These are phyloP conservation scores for Saturnispora saitoi DNA, from an alignment of 805 yeast species.

Conservation along the genomic window DNA sequence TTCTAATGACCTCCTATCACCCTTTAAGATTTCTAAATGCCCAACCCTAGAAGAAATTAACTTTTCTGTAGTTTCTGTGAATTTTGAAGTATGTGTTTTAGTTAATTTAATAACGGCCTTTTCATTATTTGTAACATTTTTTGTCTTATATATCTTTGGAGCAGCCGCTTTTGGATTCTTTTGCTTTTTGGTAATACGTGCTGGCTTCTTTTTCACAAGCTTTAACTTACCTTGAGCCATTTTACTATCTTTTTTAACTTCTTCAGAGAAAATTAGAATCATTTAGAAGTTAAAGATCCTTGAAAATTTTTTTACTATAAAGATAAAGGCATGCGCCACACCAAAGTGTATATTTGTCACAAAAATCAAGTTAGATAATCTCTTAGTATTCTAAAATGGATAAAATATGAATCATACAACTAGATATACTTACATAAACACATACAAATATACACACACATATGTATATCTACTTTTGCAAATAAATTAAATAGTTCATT, in stretches of 20 bases:
- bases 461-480: too few species aligned
- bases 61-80: constrained; percentile 53
- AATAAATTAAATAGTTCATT: too few species aligned
- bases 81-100: constrained; percentile 37
- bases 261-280: neutral
- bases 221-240: constrained; percentile 77
- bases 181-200: constrained; percentile 58
- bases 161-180: constrained; percentile 62
- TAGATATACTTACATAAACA: too few species aligned
- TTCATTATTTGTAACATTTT: constrained; percentile 44
- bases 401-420: too few species aligned
- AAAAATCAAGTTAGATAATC: neutral
- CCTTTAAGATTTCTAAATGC: constrained; percentile 83
- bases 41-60: constrained; percentile 86
- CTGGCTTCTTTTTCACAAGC: constrained; percentile 37
- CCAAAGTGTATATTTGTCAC: neutral
- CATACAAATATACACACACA: too few species aligned
- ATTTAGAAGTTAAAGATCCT: neutral
- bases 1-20: constrained; percentile 79
- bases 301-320: neutral
- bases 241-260: neutral
- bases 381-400: too few species aligned
- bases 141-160: constrained; percentile 63
- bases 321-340: constrained; percentile 1
- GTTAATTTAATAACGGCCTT: constrained; percentile 41